phyloP scores from a whole-genome alignment of 495 filamentous ascomycete species.

The Diplogelasinospora grovesii region DNA sequence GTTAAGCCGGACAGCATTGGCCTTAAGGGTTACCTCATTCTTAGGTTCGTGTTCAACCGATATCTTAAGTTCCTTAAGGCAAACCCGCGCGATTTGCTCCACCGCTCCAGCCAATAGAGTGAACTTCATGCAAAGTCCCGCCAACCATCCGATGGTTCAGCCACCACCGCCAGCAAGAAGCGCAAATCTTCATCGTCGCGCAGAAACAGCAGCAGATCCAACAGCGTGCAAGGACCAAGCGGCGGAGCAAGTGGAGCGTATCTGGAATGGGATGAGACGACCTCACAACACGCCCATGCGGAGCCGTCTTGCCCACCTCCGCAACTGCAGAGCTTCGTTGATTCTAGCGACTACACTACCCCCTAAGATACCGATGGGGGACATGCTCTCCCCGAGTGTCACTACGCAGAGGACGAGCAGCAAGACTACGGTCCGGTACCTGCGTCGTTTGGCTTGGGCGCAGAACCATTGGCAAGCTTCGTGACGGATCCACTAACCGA shows the following conservation, averaged over 20 bases:
- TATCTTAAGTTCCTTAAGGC: no score
- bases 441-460: slow-evolving; percentile 1
- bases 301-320: neutral
- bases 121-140: no score
- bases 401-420: neutral
- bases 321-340: slow-evolving; percentile 1
- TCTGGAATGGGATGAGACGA: slow-evolving; percentile 1
- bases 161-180: slow-evolving; percentile 11
- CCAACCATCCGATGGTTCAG: slow-evolving; percentile 16
- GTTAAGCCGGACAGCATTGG: no score
- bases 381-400: slow-evolving; percentile 2
- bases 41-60: no score
- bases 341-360: no score
- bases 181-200: slow-evolving; percentile 13
- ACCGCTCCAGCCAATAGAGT: no score
- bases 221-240: no score
- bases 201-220: slow-evolving; percentile 12
- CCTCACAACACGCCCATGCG: neutral
- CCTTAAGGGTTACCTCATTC: no score
- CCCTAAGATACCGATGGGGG: no score
- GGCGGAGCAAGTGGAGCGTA: neutral
- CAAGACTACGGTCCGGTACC: neutral
- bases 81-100: no score
- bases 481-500: slow-evolving; percentile 1
- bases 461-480: slow-evolving; percentile 1